Percentiles rank a stretch among this genome's conserved stretches.
phyloP scores from a whole-genome alignment of 306 rosid genomes.

The Medicago lupulina region DNA sequence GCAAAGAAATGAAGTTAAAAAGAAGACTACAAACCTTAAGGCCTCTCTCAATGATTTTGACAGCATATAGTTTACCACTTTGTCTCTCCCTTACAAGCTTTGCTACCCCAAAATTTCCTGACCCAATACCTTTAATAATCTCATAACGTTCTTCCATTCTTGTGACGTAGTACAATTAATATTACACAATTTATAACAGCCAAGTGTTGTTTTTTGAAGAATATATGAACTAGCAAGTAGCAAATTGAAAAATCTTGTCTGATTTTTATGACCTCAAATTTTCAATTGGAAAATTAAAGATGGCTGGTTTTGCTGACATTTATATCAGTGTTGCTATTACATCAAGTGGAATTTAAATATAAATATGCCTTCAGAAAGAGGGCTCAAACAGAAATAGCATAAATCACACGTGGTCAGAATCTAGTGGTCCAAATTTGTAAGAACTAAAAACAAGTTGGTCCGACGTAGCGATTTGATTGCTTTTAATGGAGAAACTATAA shows the following conservation, averaged over 20 bases:
- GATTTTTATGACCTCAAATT: conserved; percentile 41
- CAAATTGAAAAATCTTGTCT: conserved; percentile 23
- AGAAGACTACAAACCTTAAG: conserved; percentile 63
- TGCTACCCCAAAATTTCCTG: conserved; percentile 97
- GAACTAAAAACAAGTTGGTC: conserved; percentile 29
- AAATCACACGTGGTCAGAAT: conserved; percentile 45
- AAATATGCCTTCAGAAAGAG: conserved; percentile 37
- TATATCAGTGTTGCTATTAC: background rate
- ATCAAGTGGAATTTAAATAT: conserved; percentile 37
- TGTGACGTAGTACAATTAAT: conserved; percentile 10
- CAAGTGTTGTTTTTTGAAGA: conserved; percentile 18
- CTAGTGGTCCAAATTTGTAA: conserved; percentile 36
- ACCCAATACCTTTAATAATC: conserved; percentile 82
- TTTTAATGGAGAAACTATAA: background rate
- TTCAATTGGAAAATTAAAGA: conserved; percentile 43
- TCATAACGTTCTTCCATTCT: conserved; percentile 91
- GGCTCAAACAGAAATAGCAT: background rate
- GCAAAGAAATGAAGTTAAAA: conserved; percentile 9
- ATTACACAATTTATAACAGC: background rate
- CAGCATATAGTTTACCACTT: conserved; percentile 75
- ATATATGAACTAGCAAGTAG: background rate
- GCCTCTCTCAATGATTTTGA: conserved; percentile 93
- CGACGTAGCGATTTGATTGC: conserved; percentile 27
- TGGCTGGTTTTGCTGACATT: conserved; percentile 21
- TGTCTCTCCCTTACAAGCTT: conserved; percentile 78